Evolutionary conservation across 345 rosid species (phyloP).

Genomic region (Populus pruinosa): DNA sequence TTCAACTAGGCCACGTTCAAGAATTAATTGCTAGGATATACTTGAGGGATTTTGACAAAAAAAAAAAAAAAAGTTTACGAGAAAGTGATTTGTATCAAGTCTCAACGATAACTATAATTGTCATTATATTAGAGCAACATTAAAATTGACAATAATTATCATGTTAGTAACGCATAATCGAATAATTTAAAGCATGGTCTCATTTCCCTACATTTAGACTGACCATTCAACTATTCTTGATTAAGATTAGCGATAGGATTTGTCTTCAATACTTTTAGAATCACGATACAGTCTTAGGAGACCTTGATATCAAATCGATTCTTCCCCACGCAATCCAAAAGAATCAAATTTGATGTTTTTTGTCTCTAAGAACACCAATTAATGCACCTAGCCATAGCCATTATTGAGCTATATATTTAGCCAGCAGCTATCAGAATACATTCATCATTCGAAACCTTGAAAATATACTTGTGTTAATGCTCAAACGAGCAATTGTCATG

Average conservation of each 20-base stretch:
- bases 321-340: not conserved
- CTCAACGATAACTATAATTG: not conserved
- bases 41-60: not conserved
- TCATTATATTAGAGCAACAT: not conserved
- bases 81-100: not conserved
- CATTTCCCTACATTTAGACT: not conserved
- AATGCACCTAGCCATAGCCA: not conserved
- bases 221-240: not conserved
- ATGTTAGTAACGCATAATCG: not conserved
- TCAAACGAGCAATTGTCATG: not conserved
- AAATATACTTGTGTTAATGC: not conserved
- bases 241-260: not conserved
- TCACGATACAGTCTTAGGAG: not conserved
- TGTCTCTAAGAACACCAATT: not conserved
- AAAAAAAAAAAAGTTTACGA: not conserved
- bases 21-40: conserved; percentile 5
- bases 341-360: not conserved
- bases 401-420: not conserved
- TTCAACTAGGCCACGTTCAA: conserved; percentile 23
- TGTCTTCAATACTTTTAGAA: not conserved
- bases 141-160: not conserved
- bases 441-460: not conserved
- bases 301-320: not conserved
- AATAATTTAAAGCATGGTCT: not conserved
- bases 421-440: not conserved